A percentile compares a stretch with the other conserved stretches of the same genome.
These are phyloP conservation scores for Microbotryum lychnidis-dioicae DNA, from an alignment of 1,284 basidiomycete genomes.

Conservation along the genomic window DNA sequence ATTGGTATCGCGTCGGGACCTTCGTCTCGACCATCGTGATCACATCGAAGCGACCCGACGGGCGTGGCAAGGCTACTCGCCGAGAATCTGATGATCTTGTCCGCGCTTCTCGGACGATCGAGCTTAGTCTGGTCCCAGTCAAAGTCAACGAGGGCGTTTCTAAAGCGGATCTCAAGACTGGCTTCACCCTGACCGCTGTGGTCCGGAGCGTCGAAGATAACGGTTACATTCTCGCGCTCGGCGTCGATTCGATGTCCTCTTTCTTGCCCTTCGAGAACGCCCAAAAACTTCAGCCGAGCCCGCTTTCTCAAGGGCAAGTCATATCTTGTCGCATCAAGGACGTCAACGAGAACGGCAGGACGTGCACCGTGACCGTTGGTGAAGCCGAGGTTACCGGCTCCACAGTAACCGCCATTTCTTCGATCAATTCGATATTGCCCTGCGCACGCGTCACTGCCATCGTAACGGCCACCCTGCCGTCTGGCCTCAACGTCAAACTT, in stretches of 20 bases:
- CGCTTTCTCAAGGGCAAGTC: conserved; percentile 39
- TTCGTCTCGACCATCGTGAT: conserved; percentile 75
- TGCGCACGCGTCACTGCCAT: conserved; percentile 77
- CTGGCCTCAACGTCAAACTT: conserved; percentile 80
- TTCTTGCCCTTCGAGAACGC: conserved; percentile 31
- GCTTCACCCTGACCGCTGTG: conserved; percentile 65
- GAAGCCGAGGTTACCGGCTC: conserved; percentile 32
- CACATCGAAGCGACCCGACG: conserved; percentile 36
- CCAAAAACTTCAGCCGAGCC: conserved; percentile 26
- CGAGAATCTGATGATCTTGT: conserved; percentile 53
- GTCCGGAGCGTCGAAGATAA: conserved; percentile 77
- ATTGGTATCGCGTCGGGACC: conserved; percentile 68
- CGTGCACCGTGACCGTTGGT: conserved; percentile 36
- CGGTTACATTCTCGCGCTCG: conserved; percentile 83
- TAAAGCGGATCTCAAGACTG: conserved; percentile 65
- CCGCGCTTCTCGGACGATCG: conserved; percentile 67
- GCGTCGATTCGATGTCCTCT: conserved; percentile 51
- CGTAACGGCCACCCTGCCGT: conserved; percentile 67
- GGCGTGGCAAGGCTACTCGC: conserved; percentile 18
- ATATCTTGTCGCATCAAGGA: conserved; percentile 37
- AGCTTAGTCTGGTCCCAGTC: conserved; percentile 75
- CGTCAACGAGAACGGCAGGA: conserved; percentile 38
- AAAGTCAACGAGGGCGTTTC: conserved; percentile 75
- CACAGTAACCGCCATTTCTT: conserved; percentile 59
- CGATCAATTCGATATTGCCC: conserved; percentile 73